phyloP scores from a whole-genome alignment of 1,284 basidiomycete species.

The Ceratobasidium sp. region DNA sequence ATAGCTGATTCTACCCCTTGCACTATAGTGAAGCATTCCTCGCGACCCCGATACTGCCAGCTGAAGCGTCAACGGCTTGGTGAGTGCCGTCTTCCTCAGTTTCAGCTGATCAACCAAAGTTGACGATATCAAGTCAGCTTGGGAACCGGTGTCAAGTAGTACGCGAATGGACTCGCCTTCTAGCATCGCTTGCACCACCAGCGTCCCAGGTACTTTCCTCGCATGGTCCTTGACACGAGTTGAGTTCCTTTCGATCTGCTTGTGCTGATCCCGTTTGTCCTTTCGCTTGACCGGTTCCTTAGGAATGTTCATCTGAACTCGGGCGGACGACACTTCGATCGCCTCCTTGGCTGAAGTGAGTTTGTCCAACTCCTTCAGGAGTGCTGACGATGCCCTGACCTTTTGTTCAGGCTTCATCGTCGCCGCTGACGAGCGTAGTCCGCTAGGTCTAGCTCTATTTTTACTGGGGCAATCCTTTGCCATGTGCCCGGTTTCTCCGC shows the following conservation, averaged over 20 bases:
- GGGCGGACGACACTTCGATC: not conserved
- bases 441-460: constrained; percentile 3
- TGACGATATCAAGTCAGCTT: constrained; percentile 61
- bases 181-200: constrained; percentile 55
- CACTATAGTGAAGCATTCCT: constrained; percentile 49
- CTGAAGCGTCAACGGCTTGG: constrained; percentile 56
- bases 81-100: constrained; percentile 49
- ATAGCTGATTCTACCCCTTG: constrained; percentile 53
- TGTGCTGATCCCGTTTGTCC: constrained; percentile 44
- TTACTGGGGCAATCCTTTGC: constrained; percentile 34
- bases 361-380: not conserved
- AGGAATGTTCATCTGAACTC: too few relatives aligned
- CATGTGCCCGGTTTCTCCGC: constrained; percentile 33
- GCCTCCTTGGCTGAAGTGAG: not conserved
- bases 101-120: constrained; percentile 58
- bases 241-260: constrained; percentile 49
- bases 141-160: constrained; percentile 58
- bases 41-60: constrained; percentile 54
- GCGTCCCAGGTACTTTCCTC: constrained; percentile 53
- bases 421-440: not conserved
- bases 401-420: not conserved
- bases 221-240: constrained; percentile 22
- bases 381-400: not conserved
- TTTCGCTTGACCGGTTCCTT: too few relatives aligned
- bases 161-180: constrained; percentile 56